Percentiles rank a stretch among this genome's conserved stretches.
Evolutionary conservation across 768 basidiomycete species (phyloP).

Genomic region (Termitomyces sp.): DNA sequence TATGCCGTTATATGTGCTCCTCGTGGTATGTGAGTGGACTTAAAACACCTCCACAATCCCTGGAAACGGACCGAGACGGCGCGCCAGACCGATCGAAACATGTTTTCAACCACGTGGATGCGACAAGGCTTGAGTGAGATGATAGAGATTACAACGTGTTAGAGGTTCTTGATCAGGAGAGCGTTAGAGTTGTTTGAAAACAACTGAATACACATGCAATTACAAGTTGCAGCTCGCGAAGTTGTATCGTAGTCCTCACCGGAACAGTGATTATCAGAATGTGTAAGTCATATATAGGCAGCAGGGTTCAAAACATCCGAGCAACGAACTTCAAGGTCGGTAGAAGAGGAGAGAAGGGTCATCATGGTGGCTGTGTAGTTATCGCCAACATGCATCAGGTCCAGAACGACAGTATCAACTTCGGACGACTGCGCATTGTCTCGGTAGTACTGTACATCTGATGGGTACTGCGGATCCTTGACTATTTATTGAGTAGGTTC

Average conservation of each 20-base stretch:
- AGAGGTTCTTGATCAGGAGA: neutral
- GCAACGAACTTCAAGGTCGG: no score
- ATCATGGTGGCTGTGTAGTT: no score
- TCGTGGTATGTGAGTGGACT: conserved; percentile 26
- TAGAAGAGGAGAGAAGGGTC: no score
- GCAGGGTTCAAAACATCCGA: no score
- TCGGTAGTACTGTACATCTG: neutral
- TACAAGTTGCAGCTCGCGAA: neutral
- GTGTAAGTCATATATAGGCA: no score
- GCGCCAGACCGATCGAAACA: neutral
- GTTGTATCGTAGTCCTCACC: no score
- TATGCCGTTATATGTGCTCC: conserved; percentile 18
- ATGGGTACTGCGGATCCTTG: neutral
- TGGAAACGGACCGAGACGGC: neutral
- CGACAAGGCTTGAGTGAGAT: conserved; percentile 11
- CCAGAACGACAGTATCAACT: neutral
- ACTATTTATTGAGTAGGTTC: neutral
- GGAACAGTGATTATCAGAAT: no score
- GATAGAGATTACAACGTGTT: neutral
- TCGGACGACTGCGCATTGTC: neutral
- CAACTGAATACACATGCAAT: neutral
- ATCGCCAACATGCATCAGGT: no score
- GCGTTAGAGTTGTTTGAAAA: neutral
- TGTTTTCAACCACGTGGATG: conserved; percentile 27
- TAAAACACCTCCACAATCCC: conserved; percentile 19